phyloP scores from a whole-genome alignment of 108 stramenopile species.

The Schizochytrium sp. region DNA sequence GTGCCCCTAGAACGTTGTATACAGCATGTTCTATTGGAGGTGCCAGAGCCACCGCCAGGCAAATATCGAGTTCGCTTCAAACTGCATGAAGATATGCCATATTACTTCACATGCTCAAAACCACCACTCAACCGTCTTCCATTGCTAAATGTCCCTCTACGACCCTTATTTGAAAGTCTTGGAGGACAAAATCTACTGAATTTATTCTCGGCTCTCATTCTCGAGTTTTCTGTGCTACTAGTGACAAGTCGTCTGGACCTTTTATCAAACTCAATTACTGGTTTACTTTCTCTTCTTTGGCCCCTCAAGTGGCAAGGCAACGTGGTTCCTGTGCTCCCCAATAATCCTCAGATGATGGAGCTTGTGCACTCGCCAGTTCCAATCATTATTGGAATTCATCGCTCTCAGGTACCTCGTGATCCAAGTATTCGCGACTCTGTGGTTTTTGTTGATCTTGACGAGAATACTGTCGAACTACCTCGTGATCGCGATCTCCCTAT shows the following conservation, averaged over 20 bases:
- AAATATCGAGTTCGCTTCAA: constrained; percentile 54
- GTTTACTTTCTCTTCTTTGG: neutral
- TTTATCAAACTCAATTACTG: constrained; percentile 10
- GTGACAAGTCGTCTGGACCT: constrained; percentile 26
- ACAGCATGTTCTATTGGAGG: constrained; percentile 44
- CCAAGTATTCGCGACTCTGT: neutral
- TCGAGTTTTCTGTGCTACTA: neutral
- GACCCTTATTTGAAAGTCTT: constrained; percentile 33
- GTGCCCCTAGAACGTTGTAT: constrained; percentile 41
- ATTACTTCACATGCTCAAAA: constrained; percentile 48
- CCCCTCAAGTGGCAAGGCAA: constrained; percentile 40
- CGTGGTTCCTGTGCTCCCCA: constrained; percentile 26
- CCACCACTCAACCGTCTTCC: constrained; percentile 57
- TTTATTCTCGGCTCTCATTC: constrained; percentile 24
- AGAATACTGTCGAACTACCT: constrained; percentile 19
- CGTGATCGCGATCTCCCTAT: neutral
- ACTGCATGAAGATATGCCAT: neutral
- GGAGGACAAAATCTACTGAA: constrained; percentile 42
- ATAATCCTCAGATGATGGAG: constrained; percentile 12
- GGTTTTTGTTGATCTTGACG: constrained; percentile 52
- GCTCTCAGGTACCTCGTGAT: constrained; percentile 36
- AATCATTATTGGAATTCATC: constrained; percentile 42
- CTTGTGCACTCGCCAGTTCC: constrained; percentile 27
- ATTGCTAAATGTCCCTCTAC: constrained; percentile 50
- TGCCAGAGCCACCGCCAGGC: constrained; percentile 53